A percentile compares a stretch with the other conserved stretches of the same genome.
phyloP scores from a whole-genome alignment of 2,329 filamentous ascomycete species.

The Coniosporium tulheliwenetii region DNA sequence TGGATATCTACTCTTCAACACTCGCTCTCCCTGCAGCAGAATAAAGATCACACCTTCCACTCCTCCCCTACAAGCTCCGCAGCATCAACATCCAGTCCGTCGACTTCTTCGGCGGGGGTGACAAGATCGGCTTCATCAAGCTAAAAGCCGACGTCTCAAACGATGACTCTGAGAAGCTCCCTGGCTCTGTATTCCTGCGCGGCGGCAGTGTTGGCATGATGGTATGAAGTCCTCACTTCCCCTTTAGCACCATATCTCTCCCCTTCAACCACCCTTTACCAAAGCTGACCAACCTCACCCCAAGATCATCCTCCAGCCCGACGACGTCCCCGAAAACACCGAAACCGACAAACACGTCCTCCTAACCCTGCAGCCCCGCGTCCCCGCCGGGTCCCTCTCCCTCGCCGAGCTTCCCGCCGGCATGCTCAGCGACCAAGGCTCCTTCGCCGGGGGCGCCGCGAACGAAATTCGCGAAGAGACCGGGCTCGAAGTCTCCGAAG shows the following conservation, averaged over 20 bases:
- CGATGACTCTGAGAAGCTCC: slow-evolving; percentile 32
- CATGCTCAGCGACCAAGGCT: slow-evolving; percentile 41
- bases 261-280: neutral
- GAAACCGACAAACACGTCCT: slow-evolving; percentile 34
- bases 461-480: slow-evolving; percentile 44
- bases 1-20: slow-evolving; percentile 36
- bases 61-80: slow-evolving; percentile 31
- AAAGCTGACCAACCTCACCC: neutral
- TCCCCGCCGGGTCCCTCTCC: slow-evolving; percentile 37
- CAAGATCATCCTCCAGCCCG: slow-evolving; percentile 38
- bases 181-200: slow-evolving; percentile 40
- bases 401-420: slow-evolving; percentile 44
- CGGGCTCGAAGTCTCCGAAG: slow-evolving; percentile 31
- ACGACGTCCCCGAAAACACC: slow-evolving; percentile 25
- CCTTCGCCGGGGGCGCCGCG: slow-evolving; percentile 38
- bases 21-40: slow-evolving; percentile 30
- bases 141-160: slow-evolving; percentile 38
- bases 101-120: slow-evolving; percentile 31
- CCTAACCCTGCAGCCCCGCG: slow-evolving; percentile 40
- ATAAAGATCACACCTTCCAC: slow-evolving; percentile 34
- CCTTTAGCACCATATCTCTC: no score
- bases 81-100: slow-evolving; percentile 37
- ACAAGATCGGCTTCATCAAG: slow-evolving; percentile 40
- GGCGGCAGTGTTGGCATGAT: slow-evolving; percentile 44
- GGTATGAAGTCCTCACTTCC: no score